A percentile compares a stretch with the other conserved stretches of the same genome.
Conservation (phyloP, 495 filamentous ascomycete species). For the Talaromyces wortmannii region DNA sequence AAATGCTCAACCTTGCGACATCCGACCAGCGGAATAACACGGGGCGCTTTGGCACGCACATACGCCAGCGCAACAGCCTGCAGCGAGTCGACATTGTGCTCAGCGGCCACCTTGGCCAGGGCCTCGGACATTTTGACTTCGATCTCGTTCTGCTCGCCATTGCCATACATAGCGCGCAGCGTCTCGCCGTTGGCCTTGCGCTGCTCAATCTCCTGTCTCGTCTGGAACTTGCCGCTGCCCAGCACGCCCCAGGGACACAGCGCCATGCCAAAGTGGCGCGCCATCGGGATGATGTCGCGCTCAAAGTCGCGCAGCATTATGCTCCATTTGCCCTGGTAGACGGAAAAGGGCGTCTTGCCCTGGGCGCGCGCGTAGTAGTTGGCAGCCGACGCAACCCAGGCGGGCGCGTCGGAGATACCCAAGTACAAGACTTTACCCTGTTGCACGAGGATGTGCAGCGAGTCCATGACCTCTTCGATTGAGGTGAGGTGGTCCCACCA, state of each 20-base stretch:
- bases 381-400: constrained; percentile 54
- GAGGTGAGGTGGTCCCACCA: constrained; percentile 53
- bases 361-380: constrained; percentile 55
- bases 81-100: constrained; percentile 36
- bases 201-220: constrained; percentile 20
- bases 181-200: constrained; percentile 23
- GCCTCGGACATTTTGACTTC: constrained; percentile 36
- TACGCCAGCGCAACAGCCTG: constrained; percentile 66
- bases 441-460: constrained; percentile 47
- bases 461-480: constrained; percentile 55
- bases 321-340: constrained; percentile 63
- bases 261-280: constrained; percentile 48
- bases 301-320: constrained; percentile 46
- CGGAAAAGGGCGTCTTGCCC: constrained; percentile 53
- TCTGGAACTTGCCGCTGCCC: constrained; percentile 48
- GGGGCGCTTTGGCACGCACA: constrained; percentile 64
- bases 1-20: constrained; percentile 59
- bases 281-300: constrained; percentile 53
- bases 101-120: constrained; percentile 43
- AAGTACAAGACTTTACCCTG: constrained; percentile 58
- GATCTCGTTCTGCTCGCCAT: constrained; percentile 22
- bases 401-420: constrained; percentile 55
- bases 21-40: constrained; percentile 73
- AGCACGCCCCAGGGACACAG: constrained; percentile 50
- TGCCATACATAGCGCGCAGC: constrained; percentile 11